phyloP scores from a whole-genome alignment of 768 basidiomycete species.

The Lactarius hatsudake region DNA sequence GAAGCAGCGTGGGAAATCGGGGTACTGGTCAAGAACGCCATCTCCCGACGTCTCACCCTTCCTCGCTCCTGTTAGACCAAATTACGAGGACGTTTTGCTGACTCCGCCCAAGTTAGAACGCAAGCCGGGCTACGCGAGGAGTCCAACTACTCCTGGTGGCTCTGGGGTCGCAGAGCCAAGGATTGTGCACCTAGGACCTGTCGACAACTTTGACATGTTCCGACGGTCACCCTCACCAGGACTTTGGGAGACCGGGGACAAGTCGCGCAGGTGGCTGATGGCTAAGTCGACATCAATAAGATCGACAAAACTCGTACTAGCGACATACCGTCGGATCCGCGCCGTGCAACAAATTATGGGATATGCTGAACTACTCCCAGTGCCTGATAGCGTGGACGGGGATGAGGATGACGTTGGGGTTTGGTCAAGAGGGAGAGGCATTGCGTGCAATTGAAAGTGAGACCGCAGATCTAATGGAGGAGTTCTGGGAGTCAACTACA shows the following conservation, averaged over 20 bases:
- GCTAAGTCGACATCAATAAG: constrained; percentile 36
- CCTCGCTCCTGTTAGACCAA: constrained; percentile 34
- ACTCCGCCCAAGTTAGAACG: constrained; percentile 29
- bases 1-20: constrained; percentile 52
- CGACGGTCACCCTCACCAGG: constrained; percentile 17
- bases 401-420: constrained; percentile 32
- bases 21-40: constrained; percentile 32
- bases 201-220: constrained; percentile 35
- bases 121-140: constrained; percentile 44
- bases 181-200: constrained; percentile 62
- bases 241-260: constrained; percentile 10
- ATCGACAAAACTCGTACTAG: constrained; percentile 49
- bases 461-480: constrained; percentile 26
- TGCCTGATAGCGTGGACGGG: constrained; percentile 37
- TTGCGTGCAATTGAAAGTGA: constrained; percentile 27
- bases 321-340: constrained; percentile 60
- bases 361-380: constrained; percentile 54
- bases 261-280: constrained; percentile 14
- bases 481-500: constrained; percentile 19
- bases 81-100: constrained; percentile 21
- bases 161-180: constrained; percentile 41
- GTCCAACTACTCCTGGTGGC: constrained; percentile 35
- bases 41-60: constrained; percentile 47
- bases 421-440: constrained; percentile 32
- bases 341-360: constrained; percentile 63